Evolutionary conservation across 805 yeast genomes (phyloP), one percentile per base, ranked within the genome.

Genomic region (Ogataea pilisensis): DNA sequence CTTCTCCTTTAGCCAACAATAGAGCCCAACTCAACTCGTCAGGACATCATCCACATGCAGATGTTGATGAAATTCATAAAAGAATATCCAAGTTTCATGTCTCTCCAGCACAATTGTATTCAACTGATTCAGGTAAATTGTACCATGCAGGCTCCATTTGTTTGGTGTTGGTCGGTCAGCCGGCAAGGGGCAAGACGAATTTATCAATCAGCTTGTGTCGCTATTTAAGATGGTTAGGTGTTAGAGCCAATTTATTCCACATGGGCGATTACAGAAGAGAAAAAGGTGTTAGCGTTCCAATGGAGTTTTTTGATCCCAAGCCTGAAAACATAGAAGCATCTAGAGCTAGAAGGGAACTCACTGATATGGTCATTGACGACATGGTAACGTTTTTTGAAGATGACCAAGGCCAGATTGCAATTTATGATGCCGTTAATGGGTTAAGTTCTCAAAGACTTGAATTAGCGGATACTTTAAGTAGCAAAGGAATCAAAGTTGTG

Each of bases 101-200:
- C 14, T 82, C 93, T 2, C 96, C 97, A 1, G 97, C 95, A 0
- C 99, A 91, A 64, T 68, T 90, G 34, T 91, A 91, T 61, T 82
- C 95, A 11, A 91, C 98, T 0, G 96, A 88, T 43, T 79, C 90
- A 0, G 99, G 99, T 0, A 76, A 88, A 48, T 70, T 93, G 53
- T 93, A 87, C 66, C 98, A 93, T 56, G 98, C 99, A 4, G 99
- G 99, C 3, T 85, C 87, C 54, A 80, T 93, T 33, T 79, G 95
- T 53, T 83, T 93, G 39, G 87, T 85, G 4, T 72, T 93, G 50
- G 91, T 86, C 4, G 99, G 99, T 0, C 70, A 90, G 44, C 98
- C 99, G 2, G 98, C 96, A 1, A 74, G 98, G 35, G 97, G 98
- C 2, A 93, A 93, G 60, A 93, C 99, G 1, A 88, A 89, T 59